phyloP scores from a whole-genome alignment of 495 filamentous ascomycete genomes.

The Neurospora sp. region DNA sequence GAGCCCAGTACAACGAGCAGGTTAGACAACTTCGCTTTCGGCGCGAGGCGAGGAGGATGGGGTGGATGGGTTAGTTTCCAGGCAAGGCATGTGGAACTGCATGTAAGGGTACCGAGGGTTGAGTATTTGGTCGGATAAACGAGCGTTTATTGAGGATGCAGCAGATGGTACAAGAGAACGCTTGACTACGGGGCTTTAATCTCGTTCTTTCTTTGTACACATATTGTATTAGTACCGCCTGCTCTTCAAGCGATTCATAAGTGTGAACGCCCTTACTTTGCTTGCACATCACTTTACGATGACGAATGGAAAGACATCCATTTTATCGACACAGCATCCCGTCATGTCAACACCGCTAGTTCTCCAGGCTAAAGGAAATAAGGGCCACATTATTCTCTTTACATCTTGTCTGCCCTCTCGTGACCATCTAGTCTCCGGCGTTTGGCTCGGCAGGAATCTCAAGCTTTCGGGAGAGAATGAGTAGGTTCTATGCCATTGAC shows the following conservation, averaged over 20 bases:
- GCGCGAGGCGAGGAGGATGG: background rate
- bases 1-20: background rate
- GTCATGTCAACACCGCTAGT: no score
- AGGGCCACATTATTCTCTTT: no score
- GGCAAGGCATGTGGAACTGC: background rate
- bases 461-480: no score
- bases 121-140: background rate
- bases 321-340: no score
- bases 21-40: background rate
- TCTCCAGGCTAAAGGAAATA: no score
- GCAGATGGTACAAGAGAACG: background rate
- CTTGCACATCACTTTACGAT: background rate
- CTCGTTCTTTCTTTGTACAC: no score
- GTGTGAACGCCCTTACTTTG: background rate
- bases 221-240: background rate
- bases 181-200: no score
- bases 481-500: no score
- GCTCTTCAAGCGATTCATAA: background rate
- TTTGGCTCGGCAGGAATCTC: no score
- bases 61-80: background rate
- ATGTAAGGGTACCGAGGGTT: background rate
- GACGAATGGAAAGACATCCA: background rate
- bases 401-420: no score
- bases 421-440: no score
- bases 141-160: background rate